phyloP scores from a whole-genome alignment of 1,284 basidiomycete species.

The Sporisorium sorghi region DNA sequence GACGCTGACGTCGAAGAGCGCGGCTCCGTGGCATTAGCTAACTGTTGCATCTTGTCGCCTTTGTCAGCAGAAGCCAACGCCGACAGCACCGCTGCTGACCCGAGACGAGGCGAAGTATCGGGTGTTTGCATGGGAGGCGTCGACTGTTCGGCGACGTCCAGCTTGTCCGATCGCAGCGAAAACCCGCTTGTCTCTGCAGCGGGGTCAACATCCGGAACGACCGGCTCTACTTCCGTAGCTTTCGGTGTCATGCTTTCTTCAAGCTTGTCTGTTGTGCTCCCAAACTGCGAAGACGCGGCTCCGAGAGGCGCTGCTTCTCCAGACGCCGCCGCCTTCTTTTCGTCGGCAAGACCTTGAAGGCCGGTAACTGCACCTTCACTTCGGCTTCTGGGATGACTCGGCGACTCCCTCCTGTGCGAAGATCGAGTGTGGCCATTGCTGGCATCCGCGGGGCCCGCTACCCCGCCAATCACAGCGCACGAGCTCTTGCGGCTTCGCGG shows the following conservation, averaged over 20 bases:
- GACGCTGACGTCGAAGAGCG: slow-evolving; percentile 31
- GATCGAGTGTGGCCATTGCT: not conserved
- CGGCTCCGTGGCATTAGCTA: not conserved
- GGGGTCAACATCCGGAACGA: slow-evolving; percentile 10
- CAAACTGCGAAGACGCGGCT: not conserved
- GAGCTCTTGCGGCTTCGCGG: slow-evolving; percentile 40
- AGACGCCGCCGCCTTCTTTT: not conserved
- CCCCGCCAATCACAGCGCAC: slow-evolving; percentile 18
- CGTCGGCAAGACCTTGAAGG: slow-evolving; percentile 2
- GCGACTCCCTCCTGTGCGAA: slow-evolving; percentile 6
- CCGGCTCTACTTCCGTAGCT: not conserved
- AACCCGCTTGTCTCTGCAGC: slow-evolving; percentile 34
- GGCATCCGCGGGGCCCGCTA: slow-evolving; percentile 2
- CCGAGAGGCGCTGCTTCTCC: not conserved
- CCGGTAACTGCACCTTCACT: slow-evolving; percentile 23
- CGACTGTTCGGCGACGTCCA: slow-evolving; percentile 22
- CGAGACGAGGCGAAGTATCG: slow-evolving; percentile 27
- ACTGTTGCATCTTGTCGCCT: slow-evolving; percentile 5
- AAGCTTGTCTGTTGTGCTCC: not conserved
- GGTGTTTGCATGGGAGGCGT: slow-evolving; percentile 51
- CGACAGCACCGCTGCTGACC: slow-evolving; percentile 6
- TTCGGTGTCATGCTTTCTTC: not conserved
- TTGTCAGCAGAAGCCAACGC: slow-evolving; percentile 13
- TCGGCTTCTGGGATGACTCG: slow-evolving; percentile 25
- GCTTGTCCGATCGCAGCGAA: slow-evolving; percentile 31